Conservation (phyloP, 495 filamentous ascomycete genomes). For the Cercophora scortea region DNA sequence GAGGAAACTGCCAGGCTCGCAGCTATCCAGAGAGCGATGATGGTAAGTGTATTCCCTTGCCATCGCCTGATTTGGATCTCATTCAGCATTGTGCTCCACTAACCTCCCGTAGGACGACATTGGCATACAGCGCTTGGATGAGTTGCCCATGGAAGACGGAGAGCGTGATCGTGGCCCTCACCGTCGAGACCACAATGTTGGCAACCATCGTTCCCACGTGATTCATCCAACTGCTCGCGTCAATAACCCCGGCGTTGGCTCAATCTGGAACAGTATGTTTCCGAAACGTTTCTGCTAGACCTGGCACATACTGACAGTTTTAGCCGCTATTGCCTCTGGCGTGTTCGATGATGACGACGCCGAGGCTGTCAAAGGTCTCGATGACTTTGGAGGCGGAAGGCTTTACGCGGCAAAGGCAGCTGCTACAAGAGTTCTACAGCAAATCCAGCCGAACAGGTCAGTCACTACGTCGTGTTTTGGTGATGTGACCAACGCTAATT, state of each 20-base stretch:
- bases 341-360: conserved; percentile 22
- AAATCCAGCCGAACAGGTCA: too few relatives aligned
- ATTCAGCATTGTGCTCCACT: background rate
- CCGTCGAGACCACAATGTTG: background rate
- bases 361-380: conserved; percentile 12
- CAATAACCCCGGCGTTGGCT: background rate
- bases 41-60: too few relatives aligned
- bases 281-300: background rate
- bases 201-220: background rate
- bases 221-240: background rate
- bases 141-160: conserved; percentile 9
- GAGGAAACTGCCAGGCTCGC: too few relatives aligned
- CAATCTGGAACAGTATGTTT: background rate
- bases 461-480: too few relatives aligned
- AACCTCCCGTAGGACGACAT: conserved; percentile 14
- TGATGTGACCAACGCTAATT: too few relatives aligned
- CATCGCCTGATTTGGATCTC: too few relatives aligned
- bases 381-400: conserved; percentile 19
- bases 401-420: conserved; percentile 4
- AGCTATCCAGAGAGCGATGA: too few relatives aligned
- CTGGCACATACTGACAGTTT: background rate
- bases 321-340: conserved; percentile 11
- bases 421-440: too few relatives aligned
- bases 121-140: conserved; percentile 3
- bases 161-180: background rate